These are phyloP conservation scores for Solanum commersonii DNA, from an alignment of 257 asterid genomes.

Conservation along the genomic window DNA sequence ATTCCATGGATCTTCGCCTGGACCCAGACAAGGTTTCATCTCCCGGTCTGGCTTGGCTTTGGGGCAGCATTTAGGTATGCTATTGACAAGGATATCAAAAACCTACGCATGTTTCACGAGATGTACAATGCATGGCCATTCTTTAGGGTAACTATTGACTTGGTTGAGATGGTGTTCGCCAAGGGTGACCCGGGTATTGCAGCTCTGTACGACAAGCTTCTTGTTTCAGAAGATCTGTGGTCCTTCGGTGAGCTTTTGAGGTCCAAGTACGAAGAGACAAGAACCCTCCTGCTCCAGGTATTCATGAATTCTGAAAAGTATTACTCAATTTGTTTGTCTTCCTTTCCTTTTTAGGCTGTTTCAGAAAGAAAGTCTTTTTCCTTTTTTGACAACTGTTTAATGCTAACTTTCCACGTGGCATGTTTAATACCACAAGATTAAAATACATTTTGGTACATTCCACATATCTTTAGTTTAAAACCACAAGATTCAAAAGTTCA, in stretches of 20 bases:
- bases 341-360: neutral
- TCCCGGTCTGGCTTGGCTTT: slow-evolving; percentile 54
- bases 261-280: slow-evolving; percentile 30
- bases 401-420: neutral
- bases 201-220: slow-evolving; percentile 35
- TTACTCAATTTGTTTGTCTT: neutral
- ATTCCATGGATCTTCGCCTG: slow-evolving; percentile 61
- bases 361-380: neutral
- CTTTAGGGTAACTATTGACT: slow-evolving; percentile 44
- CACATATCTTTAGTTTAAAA: neutral
- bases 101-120: slow-evolving; percentile 30
- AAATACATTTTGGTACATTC: neutral
- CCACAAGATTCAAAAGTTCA: neutral
- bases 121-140: slow-evolving; percentile 55
- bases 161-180: slow-evolving; percentile 52
- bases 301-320: neutral
- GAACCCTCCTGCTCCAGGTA: slow-evolving; percentile 33
- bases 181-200: slow-evolving; percentile 51
- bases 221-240: slow-evolving; percentile 37
- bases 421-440: neutral
- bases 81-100: slow-evolving; percentile 29
- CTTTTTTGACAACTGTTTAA: neutral
- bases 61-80: slow-evolving; percentile 45
- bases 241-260: slow-evolving; percentile 36
- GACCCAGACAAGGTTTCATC: slow-evolving; percentile 54